A percentile compares a stretch with the other conserved stretches of the same genome.
Evolutionary conservation across 2,329 filamentous ascomycete genomes (phyloP).

Genomic region (Colletotrichum simmondsii): DNA sequence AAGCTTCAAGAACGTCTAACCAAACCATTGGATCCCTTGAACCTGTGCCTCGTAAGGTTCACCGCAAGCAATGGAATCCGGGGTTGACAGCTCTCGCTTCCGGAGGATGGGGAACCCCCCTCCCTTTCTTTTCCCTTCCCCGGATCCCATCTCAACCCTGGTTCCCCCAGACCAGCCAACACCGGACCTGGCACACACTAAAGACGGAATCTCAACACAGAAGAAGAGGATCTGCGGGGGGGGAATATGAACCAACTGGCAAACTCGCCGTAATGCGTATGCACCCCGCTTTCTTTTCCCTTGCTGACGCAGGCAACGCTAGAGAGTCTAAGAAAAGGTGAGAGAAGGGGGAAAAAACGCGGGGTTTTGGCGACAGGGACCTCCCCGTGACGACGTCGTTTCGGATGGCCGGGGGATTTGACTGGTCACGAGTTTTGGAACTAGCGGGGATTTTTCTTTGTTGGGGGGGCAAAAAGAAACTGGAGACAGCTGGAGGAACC

Average conservation of each 20-base stretch:
- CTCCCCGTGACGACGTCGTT: slow-evolving; percentile 1
- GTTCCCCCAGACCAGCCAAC: not conserved
- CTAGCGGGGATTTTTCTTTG: slow-evolving; percentile 4
- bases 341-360: not conserved
- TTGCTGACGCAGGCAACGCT: not conserved
- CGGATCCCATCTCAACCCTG: not conserved
- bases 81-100: not conserved
- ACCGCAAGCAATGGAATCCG: not conserved
- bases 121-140: not conserved
- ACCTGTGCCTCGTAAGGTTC: not conserved
- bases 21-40: not conserved
- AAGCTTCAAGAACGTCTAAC: not conserved
- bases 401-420: slow-evolving; percentile 6
- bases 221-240: slow-evolving; percentile 7
- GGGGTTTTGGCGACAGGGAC: slow-evolving; percentile 11
- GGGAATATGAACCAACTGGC: not conserved
- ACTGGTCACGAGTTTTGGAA: not conserved
- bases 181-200: not conserved
- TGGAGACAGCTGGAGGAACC: too few species aligned
- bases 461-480: not conserved
- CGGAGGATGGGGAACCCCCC: not conserved
- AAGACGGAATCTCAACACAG: not conserved
- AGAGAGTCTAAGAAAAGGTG: not conserved
- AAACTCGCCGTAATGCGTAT: not conserved
- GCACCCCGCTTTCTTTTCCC: not conserved